Evolutionary conservation across 2,329 filamentous ascomycete species (phyloP).

Genomic region (Fusarium begoniae): DNA sequence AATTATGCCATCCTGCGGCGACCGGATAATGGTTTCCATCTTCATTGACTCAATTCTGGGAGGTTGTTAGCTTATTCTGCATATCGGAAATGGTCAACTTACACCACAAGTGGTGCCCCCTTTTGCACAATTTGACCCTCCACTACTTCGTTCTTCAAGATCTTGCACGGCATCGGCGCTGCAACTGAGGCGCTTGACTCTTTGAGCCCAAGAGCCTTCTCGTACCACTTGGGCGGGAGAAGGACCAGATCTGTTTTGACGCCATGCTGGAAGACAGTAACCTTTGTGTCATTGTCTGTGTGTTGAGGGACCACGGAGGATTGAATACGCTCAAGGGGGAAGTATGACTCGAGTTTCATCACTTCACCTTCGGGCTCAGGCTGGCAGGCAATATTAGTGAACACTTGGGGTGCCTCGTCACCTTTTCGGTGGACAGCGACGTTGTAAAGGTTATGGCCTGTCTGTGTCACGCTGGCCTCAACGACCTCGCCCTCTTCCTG

Average conservation of each 20-base stretch:
- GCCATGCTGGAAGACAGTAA: conserved; percentile 81
- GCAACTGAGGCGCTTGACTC: conserved; percentile 83
- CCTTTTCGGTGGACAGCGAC: conserved; percentile 56
- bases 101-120: conserved; percentile 87
- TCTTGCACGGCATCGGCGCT: conserved; percentile 97
- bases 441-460: conserved; percentile 57
- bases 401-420: conserved; percentile 50
- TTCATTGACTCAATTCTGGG: conserved; percentile 84
- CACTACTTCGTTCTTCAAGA: conserved; percentile 85
- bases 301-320: conserved; percentile 76
- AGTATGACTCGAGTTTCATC: conserved; percentile 64
- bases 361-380: conserved; percentile 43
- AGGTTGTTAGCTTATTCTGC: conserved; percentile 40
- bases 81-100: conserved; percentile 48
- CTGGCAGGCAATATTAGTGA: conserved; percentile 57
- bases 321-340: conserved; percentile 80
- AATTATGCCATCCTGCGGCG: conserved; percentile 76
- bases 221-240: conserved; percentile 79
- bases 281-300: conserved; percentile 63
- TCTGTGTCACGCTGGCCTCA: conserved; percentile 60
- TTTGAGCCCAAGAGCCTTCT: conserved; percentile 85
- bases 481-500: conserved; percentile 72
- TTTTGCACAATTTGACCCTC: conserved; percentile 86
- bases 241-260: conserved; percentile 67
- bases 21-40: conserved; percentile 87